Evolutionary conservation across 345 rosid species (phyloP), one percentile per base, ranked within the genome.

Genomic region (Cardamine chenopodiifolia): DNA sequence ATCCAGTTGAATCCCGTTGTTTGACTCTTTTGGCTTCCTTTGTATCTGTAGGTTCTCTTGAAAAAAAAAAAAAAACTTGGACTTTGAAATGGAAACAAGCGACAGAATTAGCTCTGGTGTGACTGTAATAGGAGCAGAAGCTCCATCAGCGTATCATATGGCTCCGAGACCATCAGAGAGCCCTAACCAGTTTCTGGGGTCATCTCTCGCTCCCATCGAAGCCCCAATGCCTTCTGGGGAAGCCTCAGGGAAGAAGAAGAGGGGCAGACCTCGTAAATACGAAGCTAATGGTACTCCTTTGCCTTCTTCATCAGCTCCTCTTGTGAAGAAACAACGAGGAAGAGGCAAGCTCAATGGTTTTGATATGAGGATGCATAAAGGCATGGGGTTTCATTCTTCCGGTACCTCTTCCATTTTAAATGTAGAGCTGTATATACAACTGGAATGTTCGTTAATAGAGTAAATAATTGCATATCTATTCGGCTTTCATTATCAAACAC

Each of bases 231-330:
- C 75, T 62, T 77, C 85, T 67, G 47, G 70, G 37, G 88, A 85
- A 57, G 34, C 81, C 14, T 42, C 52, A 3, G 90, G 68, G 62
- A 90, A 89, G 89, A 90, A 90, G 84, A 89, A 84, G 89, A 89
- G 97, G 47, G 97, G 94, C 31, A 85, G 92, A 61, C 94, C 97
- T 29, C 85, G 97, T 85, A 90, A 90, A 72, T 86, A 90, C 69
- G 94, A 87, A 45, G 86, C 89, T 0, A 90, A 90, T 58, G 97
- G 92, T 61, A 40, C 83, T 8, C 76, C 79, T 74, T 86, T 88
- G 7, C 89, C 89, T 45, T 88, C 92, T 17, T 78, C 88, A 20
- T 80, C 90, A 0, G 81, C 72, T 20, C 79, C 87, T 31, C 75
- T 83, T 42, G 75, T 80, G 4, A 86, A 83, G 50, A 88, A 82